Percentiles rank a stretch among this genome's conserved stretches.
phyloP scores from a whole-genome alignment of 495 filamentous ascomycete genomes.

The Tuber aestivum region DNA sequence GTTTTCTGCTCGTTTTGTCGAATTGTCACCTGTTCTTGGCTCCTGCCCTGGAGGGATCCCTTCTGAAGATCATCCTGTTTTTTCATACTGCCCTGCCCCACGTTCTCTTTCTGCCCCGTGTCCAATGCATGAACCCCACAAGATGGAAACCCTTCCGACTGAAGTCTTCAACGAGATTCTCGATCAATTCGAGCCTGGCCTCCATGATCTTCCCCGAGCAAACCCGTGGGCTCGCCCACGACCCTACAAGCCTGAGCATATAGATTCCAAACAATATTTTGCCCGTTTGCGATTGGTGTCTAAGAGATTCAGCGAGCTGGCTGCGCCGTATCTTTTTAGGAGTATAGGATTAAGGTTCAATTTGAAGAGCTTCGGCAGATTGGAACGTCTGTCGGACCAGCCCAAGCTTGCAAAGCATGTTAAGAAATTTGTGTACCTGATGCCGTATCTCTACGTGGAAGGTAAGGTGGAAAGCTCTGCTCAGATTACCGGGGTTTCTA shows the following conservation, averaged over 20 bases:
- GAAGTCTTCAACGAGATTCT: constrained; percentile 42
- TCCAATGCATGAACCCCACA: constrained; percentile 34
- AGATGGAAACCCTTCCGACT: constrained; percentile 39
- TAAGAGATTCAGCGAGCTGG: constrained; percentile 41
- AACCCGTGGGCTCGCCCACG: constrained; percentile 41
- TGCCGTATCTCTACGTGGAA: constrained; percentile 43
- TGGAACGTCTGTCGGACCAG: constrained; percentile 37
- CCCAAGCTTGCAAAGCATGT: constrained; percentile 39
- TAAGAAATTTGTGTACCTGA: constrained; percentile 42
- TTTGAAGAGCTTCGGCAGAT: constrained; percentile 37
- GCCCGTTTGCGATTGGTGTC: constrained; percentile 38
- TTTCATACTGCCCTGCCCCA: constrained; percentile 29
- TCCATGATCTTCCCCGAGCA: constrained; percentile 32
- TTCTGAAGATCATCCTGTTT: constrained; percentile 36
- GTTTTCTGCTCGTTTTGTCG: constrained; percentile 34
- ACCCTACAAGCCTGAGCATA: constrained; percentile 40
- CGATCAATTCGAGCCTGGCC: constrained; percentile 39
- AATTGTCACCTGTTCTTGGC: constrained; percentile 33
- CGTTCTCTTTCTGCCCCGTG: constrained; percentile 27
- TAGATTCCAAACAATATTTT: constrained; percentile 41
- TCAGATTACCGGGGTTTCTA: constrained; percentile 16
- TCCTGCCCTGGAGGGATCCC: constrained; percentile 24
- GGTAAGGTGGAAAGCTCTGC: constrained; percentile 34
- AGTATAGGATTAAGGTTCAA: constrained; percentile 44
- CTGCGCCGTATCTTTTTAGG: constrained; percentile 41